These are phyloP conservation scores for Syncephalastrum monosporum DNA, from an alignment of 371 early-diverging fungal species.

Conservation along the genomic window DNA sequence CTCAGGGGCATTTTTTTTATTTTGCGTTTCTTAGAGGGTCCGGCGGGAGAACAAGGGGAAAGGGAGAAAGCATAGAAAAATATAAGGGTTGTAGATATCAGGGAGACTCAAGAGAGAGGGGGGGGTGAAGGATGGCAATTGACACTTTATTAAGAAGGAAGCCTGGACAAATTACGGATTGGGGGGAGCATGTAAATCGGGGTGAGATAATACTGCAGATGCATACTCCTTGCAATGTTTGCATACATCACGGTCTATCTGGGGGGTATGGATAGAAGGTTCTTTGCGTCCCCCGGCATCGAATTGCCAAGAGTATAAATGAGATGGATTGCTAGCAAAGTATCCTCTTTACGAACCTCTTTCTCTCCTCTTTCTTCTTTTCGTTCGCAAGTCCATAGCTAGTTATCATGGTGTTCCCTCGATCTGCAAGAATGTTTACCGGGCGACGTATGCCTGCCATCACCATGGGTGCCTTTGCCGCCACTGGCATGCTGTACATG, in stretches of 20 bases:
- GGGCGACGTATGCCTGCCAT: slow-evolving; percentile 26
- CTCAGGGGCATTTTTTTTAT: no score
- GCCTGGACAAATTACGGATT: no score
- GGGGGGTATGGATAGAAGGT: background rate
- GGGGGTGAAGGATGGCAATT: no score
- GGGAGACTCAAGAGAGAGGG: no score
- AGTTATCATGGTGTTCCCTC: slow-evolving; percentile 23
- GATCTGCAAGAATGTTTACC: slow-evolving; percentile 33
- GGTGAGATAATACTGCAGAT: slow-evolving; percentile 1
- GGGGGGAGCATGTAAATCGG: no score
- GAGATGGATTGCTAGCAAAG: background rate
- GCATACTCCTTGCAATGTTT: slow-evolving; percentile 9
- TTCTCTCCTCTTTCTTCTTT: slow-evolving; percentile 1
- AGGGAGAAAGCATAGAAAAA: no score
- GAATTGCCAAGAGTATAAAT: background rate
- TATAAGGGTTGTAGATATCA: no score
- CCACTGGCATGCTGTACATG: slow-evolving; percentile 31
- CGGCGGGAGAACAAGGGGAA: no score
- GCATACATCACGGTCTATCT: slow-evolving; percentile 1
- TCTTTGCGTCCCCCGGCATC: no score
- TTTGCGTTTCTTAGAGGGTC: no score
- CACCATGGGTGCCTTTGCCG: slow-evolving; percentile 33
- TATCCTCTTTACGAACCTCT: slow-evolving; percentile 3
- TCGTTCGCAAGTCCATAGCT: background rate
- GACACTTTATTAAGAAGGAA: no score